These are phyloP conservation scores for Bryoerythrophyllum caledonicum DNA, from an alignment of 225 moss, liverwort and hornwort genomes.

Conservation along the genomic window DNA sequence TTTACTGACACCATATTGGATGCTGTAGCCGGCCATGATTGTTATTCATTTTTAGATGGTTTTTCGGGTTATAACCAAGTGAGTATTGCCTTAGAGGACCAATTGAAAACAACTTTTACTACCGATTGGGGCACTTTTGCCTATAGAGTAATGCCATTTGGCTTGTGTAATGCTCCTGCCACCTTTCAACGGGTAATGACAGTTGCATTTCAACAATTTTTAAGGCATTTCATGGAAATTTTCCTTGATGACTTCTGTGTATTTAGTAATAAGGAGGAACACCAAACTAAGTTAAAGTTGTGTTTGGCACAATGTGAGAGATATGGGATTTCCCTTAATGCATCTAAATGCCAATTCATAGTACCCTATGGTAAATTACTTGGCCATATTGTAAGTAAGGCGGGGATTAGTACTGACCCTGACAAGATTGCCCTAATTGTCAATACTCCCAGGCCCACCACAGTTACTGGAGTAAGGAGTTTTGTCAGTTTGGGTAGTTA, in stretches of 20 bases:
- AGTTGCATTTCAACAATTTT: neutral
- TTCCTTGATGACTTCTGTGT: neutral
- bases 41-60: too few species aligned
- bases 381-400: too few species aligned
- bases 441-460: neutral
- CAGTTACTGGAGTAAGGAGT: neutral
- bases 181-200: neutral
- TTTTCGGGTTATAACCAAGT: too few species aligned
- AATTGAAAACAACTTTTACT: neutral
- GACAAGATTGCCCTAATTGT: too few species aligned
- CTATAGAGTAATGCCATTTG: too few species aligned
- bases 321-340: neutral
- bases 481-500: neutral
- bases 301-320: neutral
- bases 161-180: too few species aligned
- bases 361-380: too few species aligned
- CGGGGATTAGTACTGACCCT: too few species aligned
- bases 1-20: neutral
- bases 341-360: too few species aligned
- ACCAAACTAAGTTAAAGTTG: accelerated
- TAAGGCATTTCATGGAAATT: neutral
- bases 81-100: too few species aligned
- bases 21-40: neutral
- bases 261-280: neutral
- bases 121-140: too few species aligned